A percentile compares a stretch with the other conserved stretches of the same genome.
Conservation (phyloP, 2,329 filamentous ascomycete species). For the Alternaria brassicicola region DNA sequence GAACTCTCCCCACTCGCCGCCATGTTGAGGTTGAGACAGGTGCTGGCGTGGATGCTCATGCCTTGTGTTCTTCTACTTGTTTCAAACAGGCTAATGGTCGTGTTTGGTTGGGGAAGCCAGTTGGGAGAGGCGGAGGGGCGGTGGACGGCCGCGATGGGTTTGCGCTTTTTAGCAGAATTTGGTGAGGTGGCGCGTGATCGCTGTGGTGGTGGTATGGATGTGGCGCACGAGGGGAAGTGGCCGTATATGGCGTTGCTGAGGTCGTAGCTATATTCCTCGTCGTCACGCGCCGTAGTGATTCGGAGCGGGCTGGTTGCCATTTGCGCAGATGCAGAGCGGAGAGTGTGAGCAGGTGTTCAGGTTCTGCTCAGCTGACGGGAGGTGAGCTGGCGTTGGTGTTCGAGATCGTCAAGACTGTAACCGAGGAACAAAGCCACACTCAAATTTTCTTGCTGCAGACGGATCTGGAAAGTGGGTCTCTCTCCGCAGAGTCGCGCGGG, state of each 20-base stretch:
- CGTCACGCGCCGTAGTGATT: constrained; percentile 27
- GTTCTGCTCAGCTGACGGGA: background rate
- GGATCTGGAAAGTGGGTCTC: constrained; percentile 23
- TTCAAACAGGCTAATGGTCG: background rate
- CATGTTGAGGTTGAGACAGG: constrained; percentile 29
- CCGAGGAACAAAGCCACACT: constrained; percentile 20
- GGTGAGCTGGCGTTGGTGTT: constrained; percentile 2
- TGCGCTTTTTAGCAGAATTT: constrained; percentile 16
- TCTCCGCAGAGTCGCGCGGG: constrained; percentile 1
- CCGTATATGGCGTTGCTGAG: constrained; percentile 25
- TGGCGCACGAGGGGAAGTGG: constrained; percentile 24
- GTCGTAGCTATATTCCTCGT: constrained; percentile 17
- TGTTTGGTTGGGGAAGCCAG: constrained; percentile 21
- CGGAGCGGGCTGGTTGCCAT: background rate
- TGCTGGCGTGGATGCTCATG: constrained; percentile 32
- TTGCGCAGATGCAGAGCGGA: background rate
- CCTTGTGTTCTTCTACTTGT: background rate
- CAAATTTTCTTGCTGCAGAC: constrained; percentile 21
- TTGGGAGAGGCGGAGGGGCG: constrained; percentile 9
- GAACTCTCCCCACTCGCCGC: constrained; percentile 6
- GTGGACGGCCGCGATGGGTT: constrained; percentile 1
- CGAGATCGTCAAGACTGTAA: constrained; percentile 5
- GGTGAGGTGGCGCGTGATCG: constrained; percentile 17
- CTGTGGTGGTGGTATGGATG: constrained; percentile 14
- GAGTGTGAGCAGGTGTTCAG: constrained; percentile 9